A percentile compares a stretch with the other conserved stretches of the same genome.
phyloP scores from a whole-genome alignment of 768 basidiomycete species.

The Leccinellum rugosiceps region DNA sequence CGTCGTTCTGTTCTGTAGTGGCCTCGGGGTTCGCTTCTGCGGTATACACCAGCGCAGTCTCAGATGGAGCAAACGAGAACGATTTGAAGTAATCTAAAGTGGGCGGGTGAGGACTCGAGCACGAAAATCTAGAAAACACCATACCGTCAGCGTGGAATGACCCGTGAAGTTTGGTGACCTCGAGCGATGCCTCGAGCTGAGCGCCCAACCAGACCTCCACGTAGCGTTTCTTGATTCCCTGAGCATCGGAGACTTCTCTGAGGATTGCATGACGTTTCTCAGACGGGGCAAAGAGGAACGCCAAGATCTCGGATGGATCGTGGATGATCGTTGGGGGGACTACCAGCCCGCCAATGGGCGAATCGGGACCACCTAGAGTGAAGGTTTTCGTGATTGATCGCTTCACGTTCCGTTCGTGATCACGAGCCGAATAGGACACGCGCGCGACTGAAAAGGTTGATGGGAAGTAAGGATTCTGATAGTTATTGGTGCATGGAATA shows the following conservation, averaged over 20 bases:
- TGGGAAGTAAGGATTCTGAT: neutral
- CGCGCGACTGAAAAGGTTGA: constrained; percentile 35
- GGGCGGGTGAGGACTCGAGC: neutral
- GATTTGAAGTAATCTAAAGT: constrained; percentile 49
- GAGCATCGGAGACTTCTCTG: constrained; percentile 32
- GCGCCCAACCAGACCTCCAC: constrained; percentile 53
- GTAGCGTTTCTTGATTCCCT: constrained; percentile 40
- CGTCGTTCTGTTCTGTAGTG: constrained; percentile 19
- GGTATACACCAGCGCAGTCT: constrained; percentile 52
- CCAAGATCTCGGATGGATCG: constrained; percentile 36
- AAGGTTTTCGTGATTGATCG: constrained; percentile 41
- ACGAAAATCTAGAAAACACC: neutral
- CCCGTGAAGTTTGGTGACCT: constrained; percentile 57
- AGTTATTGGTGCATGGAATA: too few species aligned
- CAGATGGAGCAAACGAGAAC: constrained; percentile 52
- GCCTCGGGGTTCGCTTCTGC: constrained; percentile 48
- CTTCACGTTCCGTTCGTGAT: constrained; percentile 50
- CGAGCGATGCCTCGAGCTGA: constrained; percentile 42
- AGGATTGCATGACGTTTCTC: constrained; percentile 44
- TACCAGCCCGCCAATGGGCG: constrained; percentile 5
- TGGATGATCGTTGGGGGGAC: constrained; percentile 14
- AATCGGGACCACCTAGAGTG: constrained; percentile 21
- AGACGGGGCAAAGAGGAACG: constrained; percentile 42
- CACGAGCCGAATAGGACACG: constrained; percentile 44
- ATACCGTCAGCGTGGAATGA: constrained; percentile 63